These are phyloP conservation scores for Polyporus tsugae DNA, from an alignment of 1,284 basidiomycete species.

Conservation along the genomic window DNA sequence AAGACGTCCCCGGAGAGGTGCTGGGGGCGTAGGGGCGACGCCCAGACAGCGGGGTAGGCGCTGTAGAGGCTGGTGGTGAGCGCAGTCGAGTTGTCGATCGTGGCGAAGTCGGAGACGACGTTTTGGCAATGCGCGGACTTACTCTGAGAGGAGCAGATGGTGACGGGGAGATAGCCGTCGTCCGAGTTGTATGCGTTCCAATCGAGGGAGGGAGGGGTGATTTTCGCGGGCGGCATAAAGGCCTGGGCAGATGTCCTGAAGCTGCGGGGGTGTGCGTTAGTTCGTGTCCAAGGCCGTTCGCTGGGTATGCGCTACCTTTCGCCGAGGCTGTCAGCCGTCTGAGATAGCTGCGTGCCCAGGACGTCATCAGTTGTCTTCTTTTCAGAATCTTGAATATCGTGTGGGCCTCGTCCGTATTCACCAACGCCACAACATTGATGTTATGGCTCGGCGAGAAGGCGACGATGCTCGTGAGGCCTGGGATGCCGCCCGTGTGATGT, in stretches of 20 bases:
- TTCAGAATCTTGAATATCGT: constrained; percentile 40
- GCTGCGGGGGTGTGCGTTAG: neutral
- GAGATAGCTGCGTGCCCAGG: neutral
- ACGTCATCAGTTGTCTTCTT: constrained; percentile 26
- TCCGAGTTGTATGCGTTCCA: neutral
- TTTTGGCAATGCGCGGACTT: constrained; percentile 37
- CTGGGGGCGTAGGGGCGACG: constrained; percentile 36
- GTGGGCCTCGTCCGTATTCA: constrained; percentile 49
- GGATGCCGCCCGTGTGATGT: constrained; percentile 34
- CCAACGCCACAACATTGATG: constrained; percentile 50
- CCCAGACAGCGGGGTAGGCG: constrained; percentile 35
- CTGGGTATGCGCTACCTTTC: neutral
- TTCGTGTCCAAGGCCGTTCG: neutral
- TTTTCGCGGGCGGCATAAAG: neutral
- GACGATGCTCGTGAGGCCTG: constrained; percentile 50
- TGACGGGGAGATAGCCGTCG: constrained; percentile 40
- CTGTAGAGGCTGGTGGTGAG: constrained; percentile 29
- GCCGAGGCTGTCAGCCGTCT: neutral
- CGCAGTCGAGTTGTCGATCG: constrained; percentile 8
- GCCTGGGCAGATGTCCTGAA: neutral
- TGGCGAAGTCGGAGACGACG: constrained; percentile 38
- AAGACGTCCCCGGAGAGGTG: constrained; percentile 31
- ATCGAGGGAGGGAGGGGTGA: neutral
- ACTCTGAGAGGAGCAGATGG: constrained; percentile 42
- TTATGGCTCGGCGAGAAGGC: constrained; percentile 41